These are phyloP conservation scores for Citrus maxima DNA, from an alignment of 345 rosid species.

Conservation along the genomic window DNA sequence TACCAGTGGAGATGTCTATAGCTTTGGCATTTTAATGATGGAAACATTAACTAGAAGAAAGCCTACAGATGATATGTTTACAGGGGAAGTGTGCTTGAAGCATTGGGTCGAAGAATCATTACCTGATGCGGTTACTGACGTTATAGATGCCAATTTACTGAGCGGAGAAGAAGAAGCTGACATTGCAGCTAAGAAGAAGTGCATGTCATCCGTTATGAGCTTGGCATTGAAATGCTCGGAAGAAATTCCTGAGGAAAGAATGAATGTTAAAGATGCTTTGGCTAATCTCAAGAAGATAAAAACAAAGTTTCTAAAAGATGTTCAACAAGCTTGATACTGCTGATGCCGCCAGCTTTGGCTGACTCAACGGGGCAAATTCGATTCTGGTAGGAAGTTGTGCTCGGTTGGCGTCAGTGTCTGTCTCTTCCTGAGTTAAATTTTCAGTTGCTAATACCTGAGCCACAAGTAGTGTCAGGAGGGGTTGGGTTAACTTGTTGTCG, in stretches of 20 bases:
- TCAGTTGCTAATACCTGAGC: too few relatives aligned
- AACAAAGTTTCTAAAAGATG: background rate
- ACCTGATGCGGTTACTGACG: background rate
- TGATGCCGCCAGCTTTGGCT: too few relatives aligned
- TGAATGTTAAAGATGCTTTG: background rate
- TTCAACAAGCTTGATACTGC: background rate
- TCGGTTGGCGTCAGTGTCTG: too few relatives aligned
- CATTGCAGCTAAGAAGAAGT: background rate
- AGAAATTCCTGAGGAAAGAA: background rate
- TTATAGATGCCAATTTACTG: constrained; percentile 3
- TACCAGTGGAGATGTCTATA: constrained; percentile 10
- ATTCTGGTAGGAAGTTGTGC: too few relatives aligned
- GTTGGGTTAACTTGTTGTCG: too few relatives aligned
- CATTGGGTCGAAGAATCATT: constrained; percentile 2
- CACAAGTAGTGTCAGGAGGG: too few relatives aligned
- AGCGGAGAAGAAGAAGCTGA: background rate
- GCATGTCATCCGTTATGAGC: background rate
- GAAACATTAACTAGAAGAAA: constrained; percentile 16
- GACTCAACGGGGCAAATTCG: too few relatives aligned
- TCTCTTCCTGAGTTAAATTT: too few relatives aligned
- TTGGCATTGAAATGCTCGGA: constrained; percentile 4
- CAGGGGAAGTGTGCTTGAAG: constrained; percentile 11
- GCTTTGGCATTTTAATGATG: constrained; percentile 15
- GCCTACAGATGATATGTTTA: constrained; percentile 11
- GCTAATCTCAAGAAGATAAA: background rate